Evolutionary conservation across 2,329 filamentous ascomycete species (phyloP).

Genomic region (Pseudogymnoascus sp.): DNA sequence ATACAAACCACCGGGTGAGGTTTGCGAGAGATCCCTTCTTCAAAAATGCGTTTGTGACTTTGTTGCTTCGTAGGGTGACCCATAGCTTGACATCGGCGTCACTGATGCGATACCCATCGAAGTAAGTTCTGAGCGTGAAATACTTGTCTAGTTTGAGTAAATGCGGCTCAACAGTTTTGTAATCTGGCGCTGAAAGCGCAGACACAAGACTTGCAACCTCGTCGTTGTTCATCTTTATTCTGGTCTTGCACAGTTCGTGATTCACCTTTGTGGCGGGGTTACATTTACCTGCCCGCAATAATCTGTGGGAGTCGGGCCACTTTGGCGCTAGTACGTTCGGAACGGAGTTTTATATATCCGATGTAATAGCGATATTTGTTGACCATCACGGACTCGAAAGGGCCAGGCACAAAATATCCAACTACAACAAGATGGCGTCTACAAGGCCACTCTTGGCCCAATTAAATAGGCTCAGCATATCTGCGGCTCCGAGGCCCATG

Average conservation of each 20-base stretch:
- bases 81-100: conserved; percentile 76
- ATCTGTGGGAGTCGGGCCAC: not conserved
- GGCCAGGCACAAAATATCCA: not conserved
- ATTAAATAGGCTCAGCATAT: conserved; percentile 26
- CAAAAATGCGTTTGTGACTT: conserved; percentile 73
- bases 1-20: conserved; percentile 78
- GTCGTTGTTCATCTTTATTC: conserved; percentile 46
- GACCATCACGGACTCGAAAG: not conserved
- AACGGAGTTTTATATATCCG: not conserved
- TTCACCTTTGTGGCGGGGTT: conserved; percentile 7
- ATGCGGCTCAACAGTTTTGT: conserved; percentile 71
- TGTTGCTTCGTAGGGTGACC: conserved; percentile 75
- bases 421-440: conserved; percentile 23
- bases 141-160: conserved; percentile 77
- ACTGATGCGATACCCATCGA: conserved; percentile 72
- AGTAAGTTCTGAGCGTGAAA: conserved; percentile 77
- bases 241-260: not conserved
- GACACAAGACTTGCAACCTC: conserved; percentile 46
- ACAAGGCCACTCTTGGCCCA: conserved; percentile 27
- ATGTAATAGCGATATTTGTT: conserved; percentile 1
- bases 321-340: not conserved
- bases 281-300: conserved; percentile 7
- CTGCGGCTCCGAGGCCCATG: conserved; percentile 13
- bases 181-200: conserved; percentile 56
- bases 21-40: conserved; percentile 72